Base-by-base conservation (phyloP, 2,329 filamentous ascomycete genomes). In the Alternaria rosae region DNA sequence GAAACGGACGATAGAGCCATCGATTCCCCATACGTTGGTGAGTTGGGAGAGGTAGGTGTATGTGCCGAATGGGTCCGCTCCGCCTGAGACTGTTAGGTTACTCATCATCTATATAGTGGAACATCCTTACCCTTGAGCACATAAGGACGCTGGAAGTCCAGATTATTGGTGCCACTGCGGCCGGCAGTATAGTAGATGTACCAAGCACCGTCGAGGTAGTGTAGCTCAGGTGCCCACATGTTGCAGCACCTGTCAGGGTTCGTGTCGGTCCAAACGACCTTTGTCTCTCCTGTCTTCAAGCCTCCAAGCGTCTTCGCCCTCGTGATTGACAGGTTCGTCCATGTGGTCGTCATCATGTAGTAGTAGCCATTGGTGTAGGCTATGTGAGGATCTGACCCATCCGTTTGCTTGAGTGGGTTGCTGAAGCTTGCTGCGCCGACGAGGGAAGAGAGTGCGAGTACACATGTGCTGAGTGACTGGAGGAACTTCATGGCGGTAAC, bases 151-250 rank as follows among this genome's bases (percentile, higher is more conserved):
- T 88, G 86, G 2, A 80, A 79, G 30, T 83, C 83, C 1, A 87
- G 75, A 62, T 85, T 79, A 3, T 74, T 77, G 13, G 48, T 25
- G 11, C 57, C 52, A 2, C 73, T 72, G 23, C 78, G 78, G 1
- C 85, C 85, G 1, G 85, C 84, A 0, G 85, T 85, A 70, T 87
- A 88, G 75, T 88, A 88, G 41, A 88, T 81, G 59, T 85, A 87
- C 85, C 86, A 84, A 32, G 70, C 68, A 44, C 71, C 68, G 35
- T 82, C 79, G 8, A 87, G 70, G 58, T 83, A 83, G 67, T 87
- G 85, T 0, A 87, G 76, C 66, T 87, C 86, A 0, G 86, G 86
- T 0, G 86, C 86, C 86, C 86, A 88, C 38, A 88, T 82, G 32
- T 70, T 69, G 32, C 62, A 85, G 73, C 83, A 85, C 15, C 84